A percentile compares a stretch with the other conserved stretches of the same genome.
These are phyloP conservation scores for Pseudopyricularia javanii DNA, from an alignment of 2,329 filamentous ascomycete species.

Conservation along the genomic window DNA sequence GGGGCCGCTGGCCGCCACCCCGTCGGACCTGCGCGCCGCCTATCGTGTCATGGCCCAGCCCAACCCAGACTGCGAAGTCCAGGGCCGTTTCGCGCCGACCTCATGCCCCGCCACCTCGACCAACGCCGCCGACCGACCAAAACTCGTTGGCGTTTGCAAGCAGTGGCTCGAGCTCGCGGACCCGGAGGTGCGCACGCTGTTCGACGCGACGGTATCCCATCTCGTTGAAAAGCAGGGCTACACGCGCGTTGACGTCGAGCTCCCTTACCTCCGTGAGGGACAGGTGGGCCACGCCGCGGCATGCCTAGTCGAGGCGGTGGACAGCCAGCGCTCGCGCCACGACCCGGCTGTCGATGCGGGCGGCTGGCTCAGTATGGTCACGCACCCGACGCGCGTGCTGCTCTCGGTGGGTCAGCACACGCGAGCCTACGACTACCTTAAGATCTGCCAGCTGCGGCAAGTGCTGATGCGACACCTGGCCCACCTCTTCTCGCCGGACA, in stretches of 20 bases:
- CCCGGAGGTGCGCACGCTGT: slow-evolving; percentile 46
- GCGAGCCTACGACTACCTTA: slow-evolving; percentile 56
- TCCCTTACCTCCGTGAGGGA: slow-evolving; percentile 57
- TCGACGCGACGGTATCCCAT: slow-evolving; percentile 48
- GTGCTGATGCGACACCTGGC: slow-evolving; percentile 71
- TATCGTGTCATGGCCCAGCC: slow-evolving; percentile 71
- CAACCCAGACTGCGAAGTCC: slow-evolving; percentile 48
- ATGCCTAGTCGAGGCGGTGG: slow-evolving; percentile 60
- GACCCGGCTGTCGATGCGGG: slow-evolving; percentile 27
- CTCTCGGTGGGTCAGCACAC: slow-evolving; percentile 53
- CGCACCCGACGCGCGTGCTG: slow-evolving; percentile 57
- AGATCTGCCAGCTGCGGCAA: slow-evolving; percentile 60
- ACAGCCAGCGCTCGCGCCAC: slow-evolving; percentile 27
- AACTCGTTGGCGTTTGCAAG: slow-evolving; percentile 58
- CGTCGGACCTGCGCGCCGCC: slow-evolving; percentile 67
- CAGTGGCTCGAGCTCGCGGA: slow-evolving; percentile 58
- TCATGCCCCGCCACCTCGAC: slow-evolving; percentile 18
- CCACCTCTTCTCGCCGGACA: slow-evolving; percentile 43
- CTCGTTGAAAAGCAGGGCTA: slow-evolving; percentile 38
- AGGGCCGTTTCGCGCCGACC: slow-evolving; percentile 51
- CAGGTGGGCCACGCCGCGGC: slow-evolving; percentile 68
- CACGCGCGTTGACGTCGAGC: slow-evolving; percentile 42
- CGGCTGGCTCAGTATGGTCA: slow-evolving; percentile 42
- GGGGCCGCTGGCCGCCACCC: slow-evolving; percentile 65
- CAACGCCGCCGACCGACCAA: slow-evolving; percentile 20